Percentiles rank a stretch among this genome's conserved stretches.
Evolutionary conservation across 805 yeast species (phyloP).

Genomic region (Kodamaea nitidulidarum): DNA sequence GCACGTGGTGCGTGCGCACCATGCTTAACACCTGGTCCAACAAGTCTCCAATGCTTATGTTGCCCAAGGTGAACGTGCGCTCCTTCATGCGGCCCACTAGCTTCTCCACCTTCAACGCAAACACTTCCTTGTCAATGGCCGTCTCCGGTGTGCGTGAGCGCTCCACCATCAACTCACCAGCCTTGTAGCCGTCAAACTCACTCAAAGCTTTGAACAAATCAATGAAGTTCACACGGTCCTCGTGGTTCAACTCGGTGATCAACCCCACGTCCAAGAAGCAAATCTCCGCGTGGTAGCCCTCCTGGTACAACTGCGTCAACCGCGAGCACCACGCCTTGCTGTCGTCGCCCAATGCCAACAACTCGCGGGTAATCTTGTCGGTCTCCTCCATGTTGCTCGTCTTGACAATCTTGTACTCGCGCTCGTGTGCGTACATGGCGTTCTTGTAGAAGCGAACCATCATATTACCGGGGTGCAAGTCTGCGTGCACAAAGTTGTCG

Average conservation of each 20-base stretch:
- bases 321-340: constrained; percentile 41
- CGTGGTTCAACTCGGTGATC: constrained; percentile 79
- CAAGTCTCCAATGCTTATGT: constrained; percentile 86
- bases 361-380: constrained; percentile 41
- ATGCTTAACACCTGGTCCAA: constrained; percentile 80
- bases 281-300: constrained; percentile 76
- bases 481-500: constrained; percentile 95
- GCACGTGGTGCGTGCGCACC: constrained; percentile 92
- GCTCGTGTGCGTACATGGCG: constrained; percentile 38
- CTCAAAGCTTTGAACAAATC: constrained; percentile 86
- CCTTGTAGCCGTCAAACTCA: constrained; percentile 87
- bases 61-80: constrained; percentile 88
- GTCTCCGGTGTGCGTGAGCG: constrained; percentile 93
- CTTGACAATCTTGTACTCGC: constrained; percentile 40
- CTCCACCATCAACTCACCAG: constrained; percentile 95
- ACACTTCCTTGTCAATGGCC: constrained; percentile 76
- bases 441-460: constrained; percentile 65
- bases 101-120: constrained; percentile 82
- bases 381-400: constrained; percentile 44
- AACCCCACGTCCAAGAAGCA: constrained; percentile 92
- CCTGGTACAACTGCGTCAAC: constrained; percentile 44
- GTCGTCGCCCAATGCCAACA: constrained; percentile 33
- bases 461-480: constrained; percentile 95
- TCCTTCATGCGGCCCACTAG: constrained; percentile 77
- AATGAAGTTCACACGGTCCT: constrained; percentile 78